These are phyloP conservation scores for Backusella tuberculispora DNA, from an alignment of 192 early-diverging fungal species.

Conservation along the genomic window DNA sequence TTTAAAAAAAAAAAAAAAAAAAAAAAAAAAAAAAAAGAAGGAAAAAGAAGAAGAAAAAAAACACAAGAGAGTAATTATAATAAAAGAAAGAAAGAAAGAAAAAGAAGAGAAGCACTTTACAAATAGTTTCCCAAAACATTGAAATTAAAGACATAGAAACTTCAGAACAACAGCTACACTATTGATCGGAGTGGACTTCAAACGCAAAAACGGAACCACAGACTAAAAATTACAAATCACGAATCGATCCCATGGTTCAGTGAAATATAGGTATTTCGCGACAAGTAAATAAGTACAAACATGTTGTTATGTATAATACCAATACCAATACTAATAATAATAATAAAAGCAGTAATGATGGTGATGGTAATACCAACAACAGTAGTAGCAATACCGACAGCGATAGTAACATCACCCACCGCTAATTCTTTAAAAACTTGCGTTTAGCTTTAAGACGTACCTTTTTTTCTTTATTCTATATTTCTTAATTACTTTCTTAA, in stretches of 20 bases:
- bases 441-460: too few species aligned
- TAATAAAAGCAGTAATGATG: too few species aligned
- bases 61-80: neutral
- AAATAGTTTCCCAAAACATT: neutral
- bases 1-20: neutral
- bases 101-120: neutral
- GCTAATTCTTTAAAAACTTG: too few species aligned
- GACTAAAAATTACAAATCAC: neutral
- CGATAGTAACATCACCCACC: too few species aligned
- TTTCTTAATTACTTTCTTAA: too few species aligned
- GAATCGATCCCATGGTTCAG: neutral
- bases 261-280: neutral
- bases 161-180: neutral
- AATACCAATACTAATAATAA: too few species aligned
- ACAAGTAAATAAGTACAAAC: too few species aligned
- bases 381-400: too few species aligned
- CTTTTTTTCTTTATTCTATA: too few species aligned
- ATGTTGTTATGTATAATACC: too few species aligned
- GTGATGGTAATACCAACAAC: too few species aligned
- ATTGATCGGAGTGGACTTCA: neutral
- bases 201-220: conserved; percentile 22
- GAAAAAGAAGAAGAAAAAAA: neutral
- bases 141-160: neutral
- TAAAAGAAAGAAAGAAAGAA: neutral
- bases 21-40: too few species aligned